Conservation (phyloP, 2,329 filamentous ascomycete species). For the Fusarium liriodendri region DNA sequence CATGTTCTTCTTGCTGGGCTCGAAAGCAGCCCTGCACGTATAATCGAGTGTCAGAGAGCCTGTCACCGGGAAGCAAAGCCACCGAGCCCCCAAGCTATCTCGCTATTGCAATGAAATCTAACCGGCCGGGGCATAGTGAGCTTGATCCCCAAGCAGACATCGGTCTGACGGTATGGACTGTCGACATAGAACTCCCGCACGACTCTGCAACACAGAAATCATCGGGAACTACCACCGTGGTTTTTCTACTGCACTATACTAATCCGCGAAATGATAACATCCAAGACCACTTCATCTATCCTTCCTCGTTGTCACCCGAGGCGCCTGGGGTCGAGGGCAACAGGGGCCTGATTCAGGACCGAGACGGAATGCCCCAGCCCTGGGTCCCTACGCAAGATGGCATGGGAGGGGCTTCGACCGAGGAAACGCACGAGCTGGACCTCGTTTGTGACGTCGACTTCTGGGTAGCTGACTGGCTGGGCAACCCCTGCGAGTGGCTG, state of each 20-base stretch:
- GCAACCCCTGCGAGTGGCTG: neutral
- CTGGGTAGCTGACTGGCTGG: neutral
- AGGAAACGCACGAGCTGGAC: neutral
- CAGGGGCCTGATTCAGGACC: neutral
- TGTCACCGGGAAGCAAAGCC: neutral
- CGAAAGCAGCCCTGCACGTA: neutral
- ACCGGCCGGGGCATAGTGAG: neutral
- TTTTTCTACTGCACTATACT: neutral
- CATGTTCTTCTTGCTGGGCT: neutral
- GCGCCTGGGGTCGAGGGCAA: neutral
- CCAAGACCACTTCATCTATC: neutral
- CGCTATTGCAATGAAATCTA: neutral
- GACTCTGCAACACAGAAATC: neutral
- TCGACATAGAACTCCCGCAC: neutral
- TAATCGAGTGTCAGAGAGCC: neutral
- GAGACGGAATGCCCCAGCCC: neutral
- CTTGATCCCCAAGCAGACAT: neutral
- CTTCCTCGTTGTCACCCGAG: neutral
- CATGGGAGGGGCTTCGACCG: neutral
- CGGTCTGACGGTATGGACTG: neutral
- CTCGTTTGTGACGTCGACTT: neutral
- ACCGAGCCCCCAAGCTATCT: neutral
- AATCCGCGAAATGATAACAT: neutral
- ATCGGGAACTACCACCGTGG: neutral
- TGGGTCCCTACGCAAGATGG: neutral